These are phyloP conservation scores for Blakeslea trispora DNA, from an alignment of 371 early-diverging fungal genomes.

Conservation along the genomic window DNA sequence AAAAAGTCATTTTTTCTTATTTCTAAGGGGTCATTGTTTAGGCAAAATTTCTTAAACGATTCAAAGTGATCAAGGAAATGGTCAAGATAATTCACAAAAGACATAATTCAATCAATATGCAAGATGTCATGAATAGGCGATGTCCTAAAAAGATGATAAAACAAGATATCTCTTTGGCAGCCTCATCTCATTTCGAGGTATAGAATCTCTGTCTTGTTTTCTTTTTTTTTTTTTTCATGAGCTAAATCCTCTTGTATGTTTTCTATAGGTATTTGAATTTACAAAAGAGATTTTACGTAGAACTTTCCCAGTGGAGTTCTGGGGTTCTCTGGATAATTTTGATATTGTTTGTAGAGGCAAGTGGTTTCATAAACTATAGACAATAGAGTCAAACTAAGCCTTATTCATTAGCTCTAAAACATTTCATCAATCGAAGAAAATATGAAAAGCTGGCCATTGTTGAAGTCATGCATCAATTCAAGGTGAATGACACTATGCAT, in stretches of 20 bases:
- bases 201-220: no score
- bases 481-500: slow-evolving; percentile 32
- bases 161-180: slow-evolving; percentile 6
- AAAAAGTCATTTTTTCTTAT: no score
- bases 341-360: slow-evolving; percentile 46
- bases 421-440: slow-evolving; percentile 54
- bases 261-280: slow-evolving; percentile 9
- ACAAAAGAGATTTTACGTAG: slow-evolving; percentile 22
- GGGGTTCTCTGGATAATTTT: slow-evolving; percentile 56
- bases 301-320: slow-evolving; percentile 55
- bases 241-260: no score
- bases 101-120: neutral
- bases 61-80: neutral
- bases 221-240: no score
- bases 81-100: slow-evolving; percentile 1
- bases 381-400: neutral
- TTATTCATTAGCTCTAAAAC: slow-evolving; percentile 37
- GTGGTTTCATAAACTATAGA: neutral
- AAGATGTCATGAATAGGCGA: neutral
- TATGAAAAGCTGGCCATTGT: slow-evolving; percentile 64
- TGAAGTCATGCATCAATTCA: slow-evolving; percentile 61
- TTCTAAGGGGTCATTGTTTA: no score
- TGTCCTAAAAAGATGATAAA: slow-evolving; percentile 11
- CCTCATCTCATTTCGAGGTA: neutral
- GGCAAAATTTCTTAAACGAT: slow-evolving; percentile 15